Evolutionary conservation across 306 rosid genomes (phyloP).

Genomic region (Lathyrus aphaca): DNA sequence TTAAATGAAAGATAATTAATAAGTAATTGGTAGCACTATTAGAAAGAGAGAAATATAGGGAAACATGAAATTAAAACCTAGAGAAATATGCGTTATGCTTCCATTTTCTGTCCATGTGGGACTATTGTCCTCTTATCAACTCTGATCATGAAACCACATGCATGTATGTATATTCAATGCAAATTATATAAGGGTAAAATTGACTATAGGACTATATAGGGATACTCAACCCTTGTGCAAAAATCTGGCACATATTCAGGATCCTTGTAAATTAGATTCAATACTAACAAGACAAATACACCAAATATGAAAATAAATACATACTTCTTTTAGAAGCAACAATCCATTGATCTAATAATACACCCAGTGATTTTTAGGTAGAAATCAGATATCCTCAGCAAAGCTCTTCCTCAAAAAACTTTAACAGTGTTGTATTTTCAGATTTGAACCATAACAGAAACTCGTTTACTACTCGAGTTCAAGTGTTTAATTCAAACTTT

Average conservation of each 20-base stretch:
- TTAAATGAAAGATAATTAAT: no score
- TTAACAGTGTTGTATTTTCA: no score
- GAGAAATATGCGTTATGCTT: constrained; percentile 34
- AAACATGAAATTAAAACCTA: neutral
- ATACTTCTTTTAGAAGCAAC: neutral
- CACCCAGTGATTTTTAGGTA: no score
- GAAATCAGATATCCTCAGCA: no score
- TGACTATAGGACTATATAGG: neutral
- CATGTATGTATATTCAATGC: neutral
- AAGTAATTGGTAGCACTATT: constrained; percentile 26
- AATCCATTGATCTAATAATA: no score
- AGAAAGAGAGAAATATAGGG: constrained; percentile 7
- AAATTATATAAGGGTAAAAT: neutral
- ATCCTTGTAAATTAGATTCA: neutral
- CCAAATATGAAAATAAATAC: neutral
- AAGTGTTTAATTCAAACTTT: no score
- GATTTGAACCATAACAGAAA: no score
- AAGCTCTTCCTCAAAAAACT: no score
- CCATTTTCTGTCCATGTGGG: constrained; percentile 33
- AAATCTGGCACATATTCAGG: neutral
- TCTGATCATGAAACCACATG: constrained; percentile 1
- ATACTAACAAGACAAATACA: neutral
- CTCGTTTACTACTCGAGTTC: no score
- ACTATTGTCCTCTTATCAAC: constrained; percentile 27
- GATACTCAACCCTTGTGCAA: neutral